Evolutionary conservation across 2,329 filamentous ascomycete species (phyloP), one percentile per base, ranked within the genome.

Genomic region (Simplicillium aogashimaense): DNA sequence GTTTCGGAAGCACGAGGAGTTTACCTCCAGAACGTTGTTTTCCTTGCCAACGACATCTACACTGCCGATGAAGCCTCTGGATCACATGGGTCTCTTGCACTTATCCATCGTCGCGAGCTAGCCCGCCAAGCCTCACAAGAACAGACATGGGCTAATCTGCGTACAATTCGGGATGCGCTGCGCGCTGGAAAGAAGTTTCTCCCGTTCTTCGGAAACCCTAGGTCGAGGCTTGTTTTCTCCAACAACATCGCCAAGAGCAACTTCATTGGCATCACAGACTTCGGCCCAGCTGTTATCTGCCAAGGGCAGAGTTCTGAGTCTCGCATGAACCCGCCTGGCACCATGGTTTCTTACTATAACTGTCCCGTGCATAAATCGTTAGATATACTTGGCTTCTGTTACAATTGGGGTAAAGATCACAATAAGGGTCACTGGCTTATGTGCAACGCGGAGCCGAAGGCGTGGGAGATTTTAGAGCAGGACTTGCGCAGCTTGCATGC

Each of bases 381-480:
- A 31, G 2, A 36, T 36, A 28, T 32, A 10, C 11, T 16, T 5
- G 36, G 36, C 3, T 15, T 48, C 40, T 29, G 37, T 34, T 11
- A n/a, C 15, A 2, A 38, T 17, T 14, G 39, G 37, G 14, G 46
- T 12, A 33, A 41, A 41, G 39, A 47, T 28, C 11, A 35, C 38
- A 9, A 42, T 25, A 6, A 42, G 39, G 32, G 40, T 29, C 20
- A 37, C 6, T 41, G 39, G 35, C 36, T 12, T 16, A 35, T 3
- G 29, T 35, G 6, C 39, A 15, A 40, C 36, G 39, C 14, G 2
- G 15, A 9, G 13, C 7, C 8, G 8, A 7, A 14, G 33, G 20
- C 20, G 12, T 40, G 39, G 39, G 34, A 33, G 12, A 11, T 36
- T 5, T 11, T 40, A 8, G 34, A 36, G 14, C 8, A 33, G 13